Percentiles rank a stretch among this genome's conserved stretches.
These are phyloP conservation scores for Immersiella caudata DNA, from an alignment of 495 filamentous ascomycete species.

Conservation along the genomic window DNA sequence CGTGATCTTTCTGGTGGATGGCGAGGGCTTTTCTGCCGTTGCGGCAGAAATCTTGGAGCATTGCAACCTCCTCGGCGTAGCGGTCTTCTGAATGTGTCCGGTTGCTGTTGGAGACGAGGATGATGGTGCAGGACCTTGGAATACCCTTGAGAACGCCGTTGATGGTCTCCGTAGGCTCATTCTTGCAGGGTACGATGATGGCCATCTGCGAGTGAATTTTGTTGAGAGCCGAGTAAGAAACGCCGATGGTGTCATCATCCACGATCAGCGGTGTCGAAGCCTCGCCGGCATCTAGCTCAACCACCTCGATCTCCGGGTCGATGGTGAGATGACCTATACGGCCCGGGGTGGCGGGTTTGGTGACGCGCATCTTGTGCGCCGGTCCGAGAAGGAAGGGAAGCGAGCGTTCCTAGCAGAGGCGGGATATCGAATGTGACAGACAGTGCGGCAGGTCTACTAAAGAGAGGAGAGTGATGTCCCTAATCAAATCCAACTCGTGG, in stretches of 20 bases:
- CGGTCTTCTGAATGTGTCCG: constrained; percentile 9
- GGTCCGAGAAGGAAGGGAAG: background rate
- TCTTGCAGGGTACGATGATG: constrained; percentile 38
- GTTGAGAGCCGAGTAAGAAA: constrained; percentile 10
- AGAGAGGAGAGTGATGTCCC: background rate
- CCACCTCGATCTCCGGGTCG: background rate
- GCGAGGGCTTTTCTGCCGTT: constrained; percentile 20
- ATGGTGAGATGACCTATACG: background rate
- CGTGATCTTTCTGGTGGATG: constrained; percentile 36
- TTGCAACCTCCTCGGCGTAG: constrained; percentile 22
- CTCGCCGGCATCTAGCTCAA: constrained; percentile 10
- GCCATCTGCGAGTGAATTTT: constrained; percentile 24
- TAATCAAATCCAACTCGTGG: background rate
- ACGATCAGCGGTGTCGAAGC: background rate
- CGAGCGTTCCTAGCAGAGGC: background rate
- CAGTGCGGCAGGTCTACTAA: background rate
- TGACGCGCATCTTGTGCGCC: background rate
- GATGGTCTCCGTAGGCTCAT: constrained; percentile 27
- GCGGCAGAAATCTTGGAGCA: constrained; percentile 22
- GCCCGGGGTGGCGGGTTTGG: background rate
- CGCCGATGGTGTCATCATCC: constrained; percentile 6
- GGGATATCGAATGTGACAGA: background rate
- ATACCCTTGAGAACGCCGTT: constrained; percentile 30
- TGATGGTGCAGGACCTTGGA: constrained; percentile 27
- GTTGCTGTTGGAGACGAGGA: constrained; percentile 37